A percentile compares a stretch with the other conserved stretches of the same genome.
Conservation (phyloP, 2,329 filamentous ascomycete genomes). For the Colletotrichum salicis region DNA sequence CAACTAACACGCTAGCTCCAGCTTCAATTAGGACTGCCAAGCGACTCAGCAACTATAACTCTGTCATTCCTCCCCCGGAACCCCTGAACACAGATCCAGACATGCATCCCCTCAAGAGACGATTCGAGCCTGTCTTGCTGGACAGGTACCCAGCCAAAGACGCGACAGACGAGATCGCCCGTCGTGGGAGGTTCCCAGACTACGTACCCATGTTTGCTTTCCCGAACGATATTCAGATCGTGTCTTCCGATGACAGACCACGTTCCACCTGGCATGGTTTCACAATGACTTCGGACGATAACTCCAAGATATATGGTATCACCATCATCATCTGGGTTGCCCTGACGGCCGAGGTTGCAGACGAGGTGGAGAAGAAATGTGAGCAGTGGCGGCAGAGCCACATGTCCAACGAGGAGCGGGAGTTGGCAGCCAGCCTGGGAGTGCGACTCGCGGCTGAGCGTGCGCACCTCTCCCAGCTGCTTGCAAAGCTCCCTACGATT, state of each 20-base stretch:
- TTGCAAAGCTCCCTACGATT: slow-evolving; percentile 83
- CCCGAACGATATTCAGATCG: slow-evolving; percentile 96
- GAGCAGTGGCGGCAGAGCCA: slow-evolving; percentile 86
- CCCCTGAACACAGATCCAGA: slow-evolving; percentile 88
- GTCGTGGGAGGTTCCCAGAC: slow-evolving; percentile 89
- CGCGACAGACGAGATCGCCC: slow-evolving; percentile 81
- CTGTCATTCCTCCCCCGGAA: slow-evolving; percentile 93
- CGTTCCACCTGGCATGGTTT: slow-evolving; percentile 99
- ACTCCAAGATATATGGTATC: slow-evolving; percentile 90
- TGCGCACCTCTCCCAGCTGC: slow-evolving; percentile 86
- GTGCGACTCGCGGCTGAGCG: slow-evolving; percentile 88
- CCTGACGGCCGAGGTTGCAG: slow-evolving; percentile 81
- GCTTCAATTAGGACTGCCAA: slow-evolving; percentile 80
- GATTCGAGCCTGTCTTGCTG: slow-evolving; percentile 95
- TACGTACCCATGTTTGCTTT: slow-evolving; percentile 99
- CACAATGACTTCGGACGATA: slow-evolving; percentile 95
- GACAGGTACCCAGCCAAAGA: slow-evolving; percentile 91
- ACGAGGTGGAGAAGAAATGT: slow-evolving; percentile 83
- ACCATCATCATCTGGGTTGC: slow-evolving; percentile 94
- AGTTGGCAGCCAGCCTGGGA: slow-evolving; percentile 90
- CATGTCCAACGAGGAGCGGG: slow-evolving; percentile 91
- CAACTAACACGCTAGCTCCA: slow-evolving; percentile 43
- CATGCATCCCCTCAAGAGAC: slow-evolving; percentile 94
- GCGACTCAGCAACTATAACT: slow-evolving; percentile 96
- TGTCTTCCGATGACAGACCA: slow-evolving; percentile 92